A percentile compares a stretch with the other conserved stretches of the same genome.
Conservation (phyloP, 192 early-diverging fungal genomes). For the Rhizophlyctis rosea region DNA sequence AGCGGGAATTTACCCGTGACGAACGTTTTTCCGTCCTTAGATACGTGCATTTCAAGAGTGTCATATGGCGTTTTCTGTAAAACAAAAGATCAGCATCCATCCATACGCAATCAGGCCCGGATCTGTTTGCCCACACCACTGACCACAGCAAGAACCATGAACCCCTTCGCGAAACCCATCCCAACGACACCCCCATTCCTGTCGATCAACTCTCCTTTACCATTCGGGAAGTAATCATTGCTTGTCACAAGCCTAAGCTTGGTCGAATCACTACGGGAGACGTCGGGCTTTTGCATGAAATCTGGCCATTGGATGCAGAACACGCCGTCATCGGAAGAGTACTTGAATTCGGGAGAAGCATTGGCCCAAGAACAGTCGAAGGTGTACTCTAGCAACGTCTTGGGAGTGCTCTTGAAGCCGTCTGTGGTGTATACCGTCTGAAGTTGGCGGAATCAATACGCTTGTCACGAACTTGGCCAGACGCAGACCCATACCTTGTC, state of each 20-base stretch:
- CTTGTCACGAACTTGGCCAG: too few species aligned
- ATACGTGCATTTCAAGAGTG: conserved; percentile 63
- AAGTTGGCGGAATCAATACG: too few species aligned
- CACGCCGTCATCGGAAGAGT: conserved; percentile 48
- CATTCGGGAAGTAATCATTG: conserved; percentile 70
- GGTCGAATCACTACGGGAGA: conserved; percentile 20
- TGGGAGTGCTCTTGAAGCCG: too few species aligned
- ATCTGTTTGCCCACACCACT: background rate
- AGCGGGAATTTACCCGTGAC: conserved; percentile 55
- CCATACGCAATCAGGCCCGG: conserved; percentile 2
- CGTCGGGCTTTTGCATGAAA: conserved; percentile 22
- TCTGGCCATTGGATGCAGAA: conserved; percentile 60
- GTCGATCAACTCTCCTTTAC: conserved; percentile 34
- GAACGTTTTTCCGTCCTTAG: conserved; percentile 65
- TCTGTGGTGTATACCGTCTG: too few species aligned
- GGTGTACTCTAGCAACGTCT: conserved; percentile 9
- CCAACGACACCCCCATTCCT: conserved; percentile 71
- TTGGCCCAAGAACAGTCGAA: conserved; percentile 15
- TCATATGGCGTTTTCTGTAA: conserved; percentile 37
- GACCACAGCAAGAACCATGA: conserved; percentile 58
- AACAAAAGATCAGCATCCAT: background rate
- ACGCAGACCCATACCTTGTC: too few species aligned
- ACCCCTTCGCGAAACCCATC: conserved; percentile 67
- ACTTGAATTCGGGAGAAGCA: conserved; percentile 16
- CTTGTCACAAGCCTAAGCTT: conserved; percentile 59